Percentiles rank a stretch among this genome's conserved stretches.
phyloP scores from a whole-genome alignment of 192 early-diverging fungal genomes.

The Coemansia aciculifera region DNA sequence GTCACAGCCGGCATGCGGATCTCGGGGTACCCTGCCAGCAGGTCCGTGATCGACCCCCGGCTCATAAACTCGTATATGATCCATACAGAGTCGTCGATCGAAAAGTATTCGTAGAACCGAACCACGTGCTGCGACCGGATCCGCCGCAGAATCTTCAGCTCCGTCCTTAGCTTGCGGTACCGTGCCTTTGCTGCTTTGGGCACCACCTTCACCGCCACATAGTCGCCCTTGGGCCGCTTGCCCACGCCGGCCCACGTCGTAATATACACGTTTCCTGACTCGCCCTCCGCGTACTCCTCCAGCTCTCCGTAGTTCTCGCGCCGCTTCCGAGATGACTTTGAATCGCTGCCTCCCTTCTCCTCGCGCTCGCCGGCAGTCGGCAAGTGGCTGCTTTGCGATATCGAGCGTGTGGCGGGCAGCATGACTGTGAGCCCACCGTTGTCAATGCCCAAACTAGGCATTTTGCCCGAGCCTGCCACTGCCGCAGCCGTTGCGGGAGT shows the following conservation, averaged over 20 bases:
- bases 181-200: conserved; percentile 49
- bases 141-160: conserved; percentile 54
- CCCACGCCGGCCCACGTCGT: conserved; percentile 32
- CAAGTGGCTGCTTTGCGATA: conserved; percentile 10
- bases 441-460: conserved; percentile 1
- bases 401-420: neutral
- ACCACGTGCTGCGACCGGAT: conserved; percentile 54
- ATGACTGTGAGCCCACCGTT: neutral
- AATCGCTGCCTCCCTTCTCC: conserved; percentile 16
- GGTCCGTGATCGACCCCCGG: conserved; percentile 53
- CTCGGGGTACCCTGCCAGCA: conserved; percentile 54
- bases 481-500: conserved; percentile 11
- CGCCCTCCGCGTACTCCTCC: conserved; percentile 57
- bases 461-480: conserved; percentile 9
- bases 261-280: conserved; percentile 54
- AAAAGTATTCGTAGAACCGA: conserved; percentile 55
- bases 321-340: conserved; percentile 47
- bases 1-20: conserved; percentile 43
- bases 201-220: conserved; percentile 55
- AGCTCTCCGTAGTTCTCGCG: conserved; percentile 55
- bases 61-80: conserved; percentile 61
- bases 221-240: conserved; percentile 43
- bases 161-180: conserved; percentile 54
- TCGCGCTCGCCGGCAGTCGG: conserved; percentile 18
- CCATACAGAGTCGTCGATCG: conserved; percentile 56